Evolutionary conservation across 1,284 basidiomycete genomes (phyloP).

Genomic region (Ustilago sp.): DNA sequence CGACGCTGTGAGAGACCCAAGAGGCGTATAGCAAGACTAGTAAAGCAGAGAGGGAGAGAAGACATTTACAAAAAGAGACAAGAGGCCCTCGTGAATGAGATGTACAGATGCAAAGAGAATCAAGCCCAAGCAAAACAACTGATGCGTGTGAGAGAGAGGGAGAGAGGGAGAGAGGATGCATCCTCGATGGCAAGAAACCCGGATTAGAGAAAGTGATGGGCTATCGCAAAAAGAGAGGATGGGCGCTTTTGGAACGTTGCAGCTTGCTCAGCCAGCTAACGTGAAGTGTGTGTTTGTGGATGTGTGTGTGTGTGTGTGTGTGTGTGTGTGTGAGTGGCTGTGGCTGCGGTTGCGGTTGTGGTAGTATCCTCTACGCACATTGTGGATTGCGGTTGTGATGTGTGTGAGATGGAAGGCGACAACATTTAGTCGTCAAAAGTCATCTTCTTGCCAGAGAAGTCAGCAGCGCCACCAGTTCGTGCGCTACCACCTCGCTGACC

Average conservation of each 20-base stretch:
- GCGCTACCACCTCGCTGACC: slow-evolving; percentile 66
- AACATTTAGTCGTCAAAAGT: slow-evolving; percentile 75
- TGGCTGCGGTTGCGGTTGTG: neutral
- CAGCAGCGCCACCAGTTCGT: slow-evolving; percentile 80
- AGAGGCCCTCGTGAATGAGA: slow-evolving; percentile 13
- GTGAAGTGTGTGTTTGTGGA: neutral
- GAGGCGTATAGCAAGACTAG: neutral
- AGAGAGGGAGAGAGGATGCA: slow-evolving; percentile 10
- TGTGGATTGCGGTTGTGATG: neutral
- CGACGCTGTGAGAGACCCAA: slow-evolving; percentile 13
- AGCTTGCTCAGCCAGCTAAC: neutral
- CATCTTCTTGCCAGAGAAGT: slow-evolving; percentile 83
- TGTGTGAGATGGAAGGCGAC: neutral
- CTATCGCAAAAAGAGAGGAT: slow-evolving; percentile 5
- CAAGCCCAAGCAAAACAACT: no score
- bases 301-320: no score
- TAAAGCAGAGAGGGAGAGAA: slow-evolving; percentile 3
- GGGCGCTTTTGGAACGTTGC: slow-evolving; percentile 34
- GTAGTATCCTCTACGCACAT: slow-evolving; percentile 13
- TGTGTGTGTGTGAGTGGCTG: no score
- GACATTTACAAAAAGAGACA: slow-evolving; percentile 26
- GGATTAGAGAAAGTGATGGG: slow-evolving; percentile 8
- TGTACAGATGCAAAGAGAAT: slow-evolving; percentile 28
- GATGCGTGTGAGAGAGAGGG: neutral
- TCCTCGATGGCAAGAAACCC: neutral